These are phyloP conservation scores for Wallacemonas sp. DNA, from an alignment of 208 protist species.

Conservation along the genomic window DNA sequence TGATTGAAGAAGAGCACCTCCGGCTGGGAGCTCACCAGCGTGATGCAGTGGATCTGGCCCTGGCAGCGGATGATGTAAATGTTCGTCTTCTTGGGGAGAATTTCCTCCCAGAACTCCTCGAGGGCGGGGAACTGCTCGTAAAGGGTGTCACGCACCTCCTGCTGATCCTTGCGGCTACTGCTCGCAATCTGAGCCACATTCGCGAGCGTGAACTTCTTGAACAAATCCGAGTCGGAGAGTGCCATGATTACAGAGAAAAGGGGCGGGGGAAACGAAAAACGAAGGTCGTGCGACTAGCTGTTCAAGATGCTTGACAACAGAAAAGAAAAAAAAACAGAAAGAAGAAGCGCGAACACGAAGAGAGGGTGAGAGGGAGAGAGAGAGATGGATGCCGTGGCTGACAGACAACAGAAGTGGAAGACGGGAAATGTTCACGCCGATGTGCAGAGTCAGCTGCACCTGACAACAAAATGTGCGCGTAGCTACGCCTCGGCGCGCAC, in stretches of 20 bases:
- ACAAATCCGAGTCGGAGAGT: constrained; percentile 64
- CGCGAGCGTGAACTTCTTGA: constrained; percentile 91
- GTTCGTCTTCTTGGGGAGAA: constrained; percentile 93
- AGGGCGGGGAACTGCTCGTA: constrained; percentile 87
- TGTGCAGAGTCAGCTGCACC: too few species aligned
- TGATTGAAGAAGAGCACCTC: constrained; percentile 97
- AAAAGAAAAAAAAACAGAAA: neutral
- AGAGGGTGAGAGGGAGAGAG: neutral
- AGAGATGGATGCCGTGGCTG: too few species aligned
- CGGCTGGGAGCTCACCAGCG: constrained; percentile 89
- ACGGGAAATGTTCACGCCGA: too few species aligned
- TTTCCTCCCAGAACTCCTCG: constrained; percentile 90
- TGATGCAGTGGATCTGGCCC: constrained; percentile 90
- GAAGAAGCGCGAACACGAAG: too few species aligned
- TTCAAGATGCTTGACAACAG: neutral
- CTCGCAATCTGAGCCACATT: constrained; percentile 90
- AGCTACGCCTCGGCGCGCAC: too few species aligned
- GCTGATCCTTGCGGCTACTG: constrained; percentile 87
- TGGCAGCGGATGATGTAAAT: constrained; percentile 95
- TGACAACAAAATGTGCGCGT: too few species aligned
- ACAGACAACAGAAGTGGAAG: too few species aligned
- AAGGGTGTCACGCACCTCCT: constrained; percentile 86
- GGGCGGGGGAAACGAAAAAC: neutral
- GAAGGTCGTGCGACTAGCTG: too few species aligned
- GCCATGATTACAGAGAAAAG: constrained; percentile 14